Evolutionary conservation across 129 eudicot genomes (phyloP), one percentile per base, ranked within the genome.

Genomic region (Flaveria sonorensis): DNA sequence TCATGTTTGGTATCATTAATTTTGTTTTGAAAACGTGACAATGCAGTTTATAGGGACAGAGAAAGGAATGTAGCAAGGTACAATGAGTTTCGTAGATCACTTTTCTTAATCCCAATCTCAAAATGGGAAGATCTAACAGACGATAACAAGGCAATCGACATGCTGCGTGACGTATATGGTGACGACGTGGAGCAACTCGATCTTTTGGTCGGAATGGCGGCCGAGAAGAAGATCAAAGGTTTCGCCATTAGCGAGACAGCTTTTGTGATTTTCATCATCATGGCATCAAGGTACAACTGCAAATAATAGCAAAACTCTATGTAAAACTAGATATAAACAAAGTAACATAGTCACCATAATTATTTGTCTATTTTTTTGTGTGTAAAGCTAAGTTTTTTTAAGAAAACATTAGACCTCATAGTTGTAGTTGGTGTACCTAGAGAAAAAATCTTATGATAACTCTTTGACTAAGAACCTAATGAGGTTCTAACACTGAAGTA

Each of bases 211-310:
- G 93, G 90, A 28, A 79, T 86, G 57, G 74, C 81, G 13, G 94
- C 90, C 1, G 94, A 89, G 81, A 89, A 84, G 39, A 89, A 89
- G 78, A 89, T 89, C 73, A 80, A 80, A 71, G 94, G 94, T 10
- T 89, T 86, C 21, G 94, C 94, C 51, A 89, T 89, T 12, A 79
- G 87, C 63, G 94, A 89, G 76, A 89, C 94, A 0, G 89, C 94
- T 40, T 89, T 89, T 57, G 28, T 84, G 56, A 82, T 89, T 18
- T 89, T 89, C 75, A 72, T 86, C 46, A 36, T 82, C 83, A 89
- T 89, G 91, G 94, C 94, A 48, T 70, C 89, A 63, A 86, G 93
- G 90, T 86, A 71, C 6, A 10, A 60, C 24, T 47, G 3, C 7
- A 36, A 16, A 52, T 20, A 36, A 19, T 62, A 19, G 3, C 55